phyloP scores from a whole-genome alignment of 495 filamentous ascomycete species.

The Chaetomium fimeti region DNA sequence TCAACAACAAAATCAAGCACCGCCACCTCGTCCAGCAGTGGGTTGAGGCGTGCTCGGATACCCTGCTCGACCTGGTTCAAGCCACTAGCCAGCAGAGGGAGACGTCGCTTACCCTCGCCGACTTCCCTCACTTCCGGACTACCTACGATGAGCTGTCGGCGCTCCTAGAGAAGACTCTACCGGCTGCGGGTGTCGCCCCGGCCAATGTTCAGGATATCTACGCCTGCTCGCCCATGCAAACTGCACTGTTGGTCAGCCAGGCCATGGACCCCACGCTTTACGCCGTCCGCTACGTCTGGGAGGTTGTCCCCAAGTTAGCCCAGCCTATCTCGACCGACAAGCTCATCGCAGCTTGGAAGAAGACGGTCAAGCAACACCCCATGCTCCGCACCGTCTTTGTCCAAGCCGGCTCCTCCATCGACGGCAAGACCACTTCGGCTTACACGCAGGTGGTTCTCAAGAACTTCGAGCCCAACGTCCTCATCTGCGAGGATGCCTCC shows the following conservation, averaged over 20 bases:
- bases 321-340: not conserved
- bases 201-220: conserved; percentile 57
- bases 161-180: not conserved
- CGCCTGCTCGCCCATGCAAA: conserved; percentile 70
- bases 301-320: not conserved
- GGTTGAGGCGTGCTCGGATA: conserved; percentile 36
- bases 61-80: not conserved
- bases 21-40: conserved; percentile 48
- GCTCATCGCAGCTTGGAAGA: conserved; percentile 4
- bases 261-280: conserved; percentile 8
- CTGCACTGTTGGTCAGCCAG: conserved; percentile 57
- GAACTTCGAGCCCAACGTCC: conserved; percentile 36
- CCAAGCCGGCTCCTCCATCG: conserved; percentile 38
- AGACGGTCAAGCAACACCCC: conserved; percentile 50
- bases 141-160: conserved; percentile 19
- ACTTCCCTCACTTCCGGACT: conserved; percentile 3
- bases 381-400: conserved; percentile 54
- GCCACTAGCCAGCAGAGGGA: not conserved
- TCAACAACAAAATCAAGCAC: conserved; percentile 55
- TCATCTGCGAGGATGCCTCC: conserved; percentile 41
- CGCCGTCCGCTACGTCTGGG: conserved; percentile 5
- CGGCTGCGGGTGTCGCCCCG: conserved; percentile 9
- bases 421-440: conserved; percentile 44
- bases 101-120: conserved; percentile 1
- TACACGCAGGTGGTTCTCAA: conserved; percentile 57